These are phyloP conservation scores for Corynascus novoguineensis DNA, from an alignment of 495 filamentous ascomycete genomes.

Conservation along the genomic window DNA sequence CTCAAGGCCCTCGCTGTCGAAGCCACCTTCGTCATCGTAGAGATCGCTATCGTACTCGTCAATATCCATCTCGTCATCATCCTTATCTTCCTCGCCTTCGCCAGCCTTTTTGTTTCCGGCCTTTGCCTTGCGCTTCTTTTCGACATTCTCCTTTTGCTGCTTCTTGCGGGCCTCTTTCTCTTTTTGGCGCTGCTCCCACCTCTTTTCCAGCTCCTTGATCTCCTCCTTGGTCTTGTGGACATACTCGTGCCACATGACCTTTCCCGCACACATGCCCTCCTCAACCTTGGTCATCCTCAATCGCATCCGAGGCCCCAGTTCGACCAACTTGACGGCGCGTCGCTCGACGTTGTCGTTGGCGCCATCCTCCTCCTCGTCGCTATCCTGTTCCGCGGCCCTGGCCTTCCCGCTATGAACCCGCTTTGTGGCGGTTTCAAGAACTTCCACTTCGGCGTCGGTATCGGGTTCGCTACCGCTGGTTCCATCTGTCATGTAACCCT, in stretches of 20 bases:
- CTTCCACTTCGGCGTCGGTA: conserved; percentile 92
- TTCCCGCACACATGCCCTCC: conserved; percentile 84
- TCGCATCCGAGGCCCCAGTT: conserved; percentile 85
- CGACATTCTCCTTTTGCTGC: conserved; percentile 79
- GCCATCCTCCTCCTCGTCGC: conserved; percentile 29
- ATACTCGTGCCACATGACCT: conserved; percentile 96
- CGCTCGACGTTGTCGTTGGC: conserved; percentile 58
- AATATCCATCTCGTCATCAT: conserved; percentile 57
- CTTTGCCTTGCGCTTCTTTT: conserved; percentile 65
- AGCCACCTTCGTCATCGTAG: conserved; percentile 51
- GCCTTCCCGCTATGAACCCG: conserved; percentile 62
- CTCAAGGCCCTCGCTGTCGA: conserved; percentile 48
- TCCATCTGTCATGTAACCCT: conserved; percentile 73
- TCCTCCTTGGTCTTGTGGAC: conserved; percentile 77
- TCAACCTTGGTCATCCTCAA: conserved; percentile 92
- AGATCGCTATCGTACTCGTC: conserved; percentile 49
- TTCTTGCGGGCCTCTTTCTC: conserved; percentile 78
- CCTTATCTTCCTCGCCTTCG: conserved; percentile 51
- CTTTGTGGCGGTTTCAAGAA: conserved; percentile 66
- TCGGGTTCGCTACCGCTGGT: conserved; percentile 89
- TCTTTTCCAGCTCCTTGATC: conserved; percentile 65
- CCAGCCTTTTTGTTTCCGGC: conserved; percentile 46
- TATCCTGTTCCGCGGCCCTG: conserved; percentile 33
- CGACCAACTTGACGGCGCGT: conserved; percentile 81
- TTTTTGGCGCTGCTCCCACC: conserved; percentile 69